Base-by-base conservation (phyloP, 345 rosid genomes). In the Populus euphratica region DNA sequence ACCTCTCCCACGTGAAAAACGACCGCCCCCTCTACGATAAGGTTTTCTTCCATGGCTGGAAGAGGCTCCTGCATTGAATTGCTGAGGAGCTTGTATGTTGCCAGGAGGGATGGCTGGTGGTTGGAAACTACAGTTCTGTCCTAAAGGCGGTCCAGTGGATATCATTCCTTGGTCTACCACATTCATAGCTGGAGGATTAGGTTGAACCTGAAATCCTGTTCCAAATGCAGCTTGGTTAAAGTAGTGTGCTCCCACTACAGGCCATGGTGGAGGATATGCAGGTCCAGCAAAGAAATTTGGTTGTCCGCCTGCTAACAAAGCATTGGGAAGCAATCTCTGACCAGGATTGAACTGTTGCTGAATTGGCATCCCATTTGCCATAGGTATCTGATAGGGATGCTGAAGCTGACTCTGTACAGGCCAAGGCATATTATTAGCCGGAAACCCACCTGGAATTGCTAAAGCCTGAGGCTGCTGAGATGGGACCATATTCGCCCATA, bases 301-400 rank as follows among this genome's bases (percentile, higher is more conserved):
- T 33, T 86, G 93, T 27, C 89, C 93, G 73, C 87, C 81, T 35
- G 85, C 85, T 18, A 82, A 59, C 38, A 67, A 72, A 63, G 80
- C 38, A 68, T 69, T 81, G 6, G 91, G 88, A 81, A 78, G 79
- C 35, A 85, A 14, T 75, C 77, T 79, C 84, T 87, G 88, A 39
- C 75, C 80, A 78, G 84, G 84, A 79, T 82, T 83, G 77, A 89
- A 87, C 73, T 81, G 87, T 74, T 84, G 94, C 83, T 83, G 90
- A 70, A 83, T 83, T 73, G 82, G 88, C 85, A 87, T 77, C 12
- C 75, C 78, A 73, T 79, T 88, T 31, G 79, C 77, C 44, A 81
- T 73, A 33, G 86, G 86, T 72, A 84, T 83, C 65, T 76, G 88
- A 66, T 49, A 74, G 6, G 87, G 87, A 44, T 78, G 80, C 80